Evolutionary conservation across 441 rosid species (phyloP).

Genomic region (Omphalea diandra): DNA sequence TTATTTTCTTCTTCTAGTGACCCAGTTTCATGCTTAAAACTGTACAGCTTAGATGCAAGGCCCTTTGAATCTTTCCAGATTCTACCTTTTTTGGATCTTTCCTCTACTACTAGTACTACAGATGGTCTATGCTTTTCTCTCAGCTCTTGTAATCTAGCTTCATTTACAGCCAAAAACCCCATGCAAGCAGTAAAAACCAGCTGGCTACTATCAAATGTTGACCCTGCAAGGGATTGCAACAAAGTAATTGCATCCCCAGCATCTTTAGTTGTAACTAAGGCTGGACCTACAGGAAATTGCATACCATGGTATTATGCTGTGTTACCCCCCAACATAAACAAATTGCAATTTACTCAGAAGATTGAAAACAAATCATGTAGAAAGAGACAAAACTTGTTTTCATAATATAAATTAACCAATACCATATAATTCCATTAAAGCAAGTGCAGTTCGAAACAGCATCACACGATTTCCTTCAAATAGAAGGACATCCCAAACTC

Average conservation of each 20-base stretch:
- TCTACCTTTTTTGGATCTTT: conserved; percentile 70
- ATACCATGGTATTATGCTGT: conserved; percentile 11
- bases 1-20: conserved; percentile 46
- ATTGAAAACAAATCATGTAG: conserved; percentile 18
- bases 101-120: conserved; percentile 72
- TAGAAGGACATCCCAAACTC: conserved; percentile 97
- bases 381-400: conserved; percentile 15
- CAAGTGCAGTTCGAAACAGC: conserved; percentile 95
- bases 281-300: conserved; percentile 69
- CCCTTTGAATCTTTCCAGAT: conserved; percentile 85
- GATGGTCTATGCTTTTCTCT: conserved; percentile 87
- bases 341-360: conserved; percentile 14
- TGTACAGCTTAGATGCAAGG: conserved; percentile 87
- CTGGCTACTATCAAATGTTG: conserved; percentile 99
- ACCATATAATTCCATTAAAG: conserved; percentile 98
- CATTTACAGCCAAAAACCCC: conserved; percentile 89
- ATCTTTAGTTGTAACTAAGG: conserved; percentile 91
- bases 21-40: conserved; percentile 77
- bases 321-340: neutral
- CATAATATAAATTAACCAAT: conserved; percentile 28
- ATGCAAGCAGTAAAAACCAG: conserved; percentile 98
- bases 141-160: conserved; percentile 68
- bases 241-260: conserved; percentile 98
- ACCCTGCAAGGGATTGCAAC: conserved; percentile 90
- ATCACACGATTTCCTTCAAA: conserved; percentile 97